These are phyloP conservation scores for Pseudozyma tsukubaensis DNA, from an alignment of 1,284 basidiomycete genomes.

Conservation along the genomic window DNA sequence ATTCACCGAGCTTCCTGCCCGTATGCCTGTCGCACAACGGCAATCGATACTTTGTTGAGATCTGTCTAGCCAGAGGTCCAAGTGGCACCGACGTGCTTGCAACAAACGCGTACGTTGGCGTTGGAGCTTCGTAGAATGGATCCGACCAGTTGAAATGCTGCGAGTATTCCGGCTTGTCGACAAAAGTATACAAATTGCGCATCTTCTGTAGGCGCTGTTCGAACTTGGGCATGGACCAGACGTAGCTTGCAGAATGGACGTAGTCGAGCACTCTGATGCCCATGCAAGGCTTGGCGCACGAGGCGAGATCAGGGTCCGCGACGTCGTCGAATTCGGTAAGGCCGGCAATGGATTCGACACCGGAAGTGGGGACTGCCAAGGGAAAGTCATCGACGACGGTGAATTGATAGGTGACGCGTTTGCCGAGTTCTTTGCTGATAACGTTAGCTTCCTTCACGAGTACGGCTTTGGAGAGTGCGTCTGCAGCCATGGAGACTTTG, in stretches of 20 bases:
- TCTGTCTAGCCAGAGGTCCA: constrained; percentile 79
- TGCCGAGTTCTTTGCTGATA: constrained; percentile 73
- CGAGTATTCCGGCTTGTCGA: constrained; percentile 83
- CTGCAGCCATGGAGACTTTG: constrained; percentile 81
- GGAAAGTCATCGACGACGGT: constrained; percentile 85
- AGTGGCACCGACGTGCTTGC: constrained; percentile 85
- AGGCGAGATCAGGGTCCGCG: constrained; percentile 54
- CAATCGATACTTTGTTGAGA: constrained; percentile 51
- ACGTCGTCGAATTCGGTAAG: constrained; percentile 86
- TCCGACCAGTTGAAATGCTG: constrained; percentile 89
- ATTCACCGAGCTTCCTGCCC: constrained; percentile 36
- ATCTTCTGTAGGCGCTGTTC: constrained; percentile 89
- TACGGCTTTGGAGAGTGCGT: constrained; percentile 84
- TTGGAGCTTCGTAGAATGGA: constrained; percentile 81
- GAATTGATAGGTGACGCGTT: constrained; percentile 91
- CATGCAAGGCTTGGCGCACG: constrained; percentile 75
- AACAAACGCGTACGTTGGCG: constrained; percentile 75
- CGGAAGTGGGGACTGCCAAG: constrained; percentile 82
- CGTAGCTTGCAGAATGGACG: constrained; percentile 49
- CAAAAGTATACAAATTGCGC: constrained; percentile 91
- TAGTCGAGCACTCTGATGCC: constrained; percentile 83
- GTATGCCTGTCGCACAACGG: constrained; percentile 51
- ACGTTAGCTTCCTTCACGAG: constrained; percentile 91
- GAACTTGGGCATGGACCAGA: constrained; percentile 88
- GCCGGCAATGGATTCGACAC: constrained; percentile 82